Conservation (phyloP, 192 early-diverging fungal species). For the Coemansia guatemalensis region DNA sequence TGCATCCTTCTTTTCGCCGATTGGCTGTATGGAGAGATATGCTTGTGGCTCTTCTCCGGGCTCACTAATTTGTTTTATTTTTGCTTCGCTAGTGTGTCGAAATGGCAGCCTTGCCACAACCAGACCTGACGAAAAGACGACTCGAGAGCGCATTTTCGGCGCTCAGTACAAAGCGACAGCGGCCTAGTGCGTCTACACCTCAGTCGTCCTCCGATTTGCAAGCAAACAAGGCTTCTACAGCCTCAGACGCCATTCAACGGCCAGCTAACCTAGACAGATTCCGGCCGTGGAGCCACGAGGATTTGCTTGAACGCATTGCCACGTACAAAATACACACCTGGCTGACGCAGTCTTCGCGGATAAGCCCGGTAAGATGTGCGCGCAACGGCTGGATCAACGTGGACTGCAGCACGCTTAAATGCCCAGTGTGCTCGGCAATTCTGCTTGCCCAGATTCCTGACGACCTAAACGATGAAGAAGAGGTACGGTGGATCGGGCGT, state of each 20-base stretch:
- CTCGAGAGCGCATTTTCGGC: slow-evolving; percentile 38
- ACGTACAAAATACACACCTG: slow-evolving; percentile 54
- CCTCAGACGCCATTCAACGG: background rate
- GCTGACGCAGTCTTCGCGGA: slow-evolving; percentile 35
- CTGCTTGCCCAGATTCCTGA: slow-evolving; percentile 47
- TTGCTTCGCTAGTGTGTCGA: background rate
- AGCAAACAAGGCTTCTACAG: background rate
- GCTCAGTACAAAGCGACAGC: slow-evolving; percentile 30
- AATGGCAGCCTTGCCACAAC: slow-evolving; percentile 37
- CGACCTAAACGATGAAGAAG: slow-evolving; percentile 31
- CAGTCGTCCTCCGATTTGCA: background rate
- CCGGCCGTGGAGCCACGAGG: slow-evolving; percentile 51
- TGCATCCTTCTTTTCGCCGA: background rate
- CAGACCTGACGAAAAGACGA: slow-evolving; percentile 34
- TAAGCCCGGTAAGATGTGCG: slow-evolving; percentile 49
- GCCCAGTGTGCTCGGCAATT: slow-evolving; percentile 36
- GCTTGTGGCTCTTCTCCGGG: background rate
- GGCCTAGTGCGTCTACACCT: slow-evolving; percentile 1
- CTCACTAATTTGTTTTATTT: slow-evolving; percentile 1
- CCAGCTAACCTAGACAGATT: slow-evolving; percentile 21
- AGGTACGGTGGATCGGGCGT: slow-evolving; percentile 38
- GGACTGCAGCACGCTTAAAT: slow-evolving; percentile 47
- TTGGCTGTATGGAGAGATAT: background rate
- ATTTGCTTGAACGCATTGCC: slow-evolving; percentile 45
- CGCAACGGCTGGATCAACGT: slow-evolving; percentile 53